Conservation (phyloP, 352 stramenopile species). For the Elongisporangium undulatum region DNA sequence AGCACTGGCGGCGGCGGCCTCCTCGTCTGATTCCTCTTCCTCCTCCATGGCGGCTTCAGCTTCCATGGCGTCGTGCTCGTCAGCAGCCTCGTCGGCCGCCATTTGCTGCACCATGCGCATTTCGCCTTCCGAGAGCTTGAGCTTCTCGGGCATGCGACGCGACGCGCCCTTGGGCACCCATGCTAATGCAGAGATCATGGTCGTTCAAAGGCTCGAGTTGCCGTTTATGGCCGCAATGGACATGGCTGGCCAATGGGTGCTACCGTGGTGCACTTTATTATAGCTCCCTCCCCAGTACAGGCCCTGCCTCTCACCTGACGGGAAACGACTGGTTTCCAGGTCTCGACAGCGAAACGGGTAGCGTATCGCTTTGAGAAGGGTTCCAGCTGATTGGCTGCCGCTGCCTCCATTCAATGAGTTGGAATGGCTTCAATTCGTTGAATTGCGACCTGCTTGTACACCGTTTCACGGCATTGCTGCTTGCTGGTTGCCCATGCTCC, state of each 20-base stretch:
- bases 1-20: conserved; percentile 14
- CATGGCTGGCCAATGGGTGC: background rate
- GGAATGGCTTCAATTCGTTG: conserved; percentile 18
- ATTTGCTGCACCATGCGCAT: conserved; percentile 77
- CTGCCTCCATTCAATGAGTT: conserved; percentile 6
- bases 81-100: conserved; percentile 63
- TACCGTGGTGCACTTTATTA: conserved; percentile 3
- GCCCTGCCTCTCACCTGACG: conserved; percentile 4
- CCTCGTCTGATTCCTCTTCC: conserved; percentile 16
- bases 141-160: conserved; percentile 75
- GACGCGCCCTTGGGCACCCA: conserved; percentile 50
- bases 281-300: conserved; percentile 4
- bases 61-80: conserved; percentile 56
- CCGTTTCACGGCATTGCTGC: conserved; percentile 18
- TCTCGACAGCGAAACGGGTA: conserved; percentile 1
- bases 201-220: conserved; percentile 3
- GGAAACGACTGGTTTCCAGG: conserved; percentile 5
- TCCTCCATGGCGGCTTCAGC: conserved; percentile 47
- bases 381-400: conserved; percentile 4
- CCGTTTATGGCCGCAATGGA: conserved; percentile 1
- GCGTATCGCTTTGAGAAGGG: conserved; percentile 11
- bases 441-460: conserved; percentile 7
- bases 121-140: conserved; percentile 81
- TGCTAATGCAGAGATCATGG: conserved; percentile 56
- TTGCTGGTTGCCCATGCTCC: background rate